Conservation (phyloP, 352 stramenopile genomes). For the Pythium coloratum region DNA sequence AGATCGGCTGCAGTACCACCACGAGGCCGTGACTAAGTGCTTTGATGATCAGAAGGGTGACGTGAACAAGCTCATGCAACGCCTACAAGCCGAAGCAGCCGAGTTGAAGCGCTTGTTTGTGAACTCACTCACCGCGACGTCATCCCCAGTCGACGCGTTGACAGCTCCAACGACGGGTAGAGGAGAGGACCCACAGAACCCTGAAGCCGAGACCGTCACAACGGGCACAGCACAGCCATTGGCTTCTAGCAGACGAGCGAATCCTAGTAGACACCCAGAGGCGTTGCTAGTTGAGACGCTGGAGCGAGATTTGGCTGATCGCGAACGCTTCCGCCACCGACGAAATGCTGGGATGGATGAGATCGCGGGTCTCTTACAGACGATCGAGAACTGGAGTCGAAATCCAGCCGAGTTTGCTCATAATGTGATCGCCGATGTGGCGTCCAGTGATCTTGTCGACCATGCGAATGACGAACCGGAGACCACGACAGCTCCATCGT, state of each 20-base stretch:
- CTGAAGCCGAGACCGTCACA: constrained; percentile 7
- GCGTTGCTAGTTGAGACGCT: constrained; percentile 24
- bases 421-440: constrained; percentile 35
- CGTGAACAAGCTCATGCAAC: constrained; percentile 56
- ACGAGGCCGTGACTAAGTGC: constrained; percentile 70
- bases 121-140: constrained; percentile 41
- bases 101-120: constrained; percentile 75
- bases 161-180: not conserved
- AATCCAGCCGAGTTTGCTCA: constrained; percentile 31
- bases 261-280: not conserved
- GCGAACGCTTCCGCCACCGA: constrained; percentile 12
- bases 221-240: too few species aligned
- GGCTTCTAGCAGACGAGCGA: not conserved
- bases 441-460: constrained; percentile 22
- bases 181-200: constrained; percentile 3
- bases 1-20: constrained; percentile 73
- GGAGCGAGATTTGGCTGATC: constrained; percentile 17
- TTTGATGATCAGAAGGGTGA: constrained; percentile 77
- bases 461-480: constrained; percentile 12
- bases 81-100: constrained; percentile 60
- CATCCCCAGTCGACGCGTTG: not conserved
- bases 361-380: constrained; percentile 22
- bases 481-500: constrained; percentile 19
- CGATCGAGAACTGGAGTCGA: constrained; percentile 43
- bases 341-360: constrained; percentile 11